These are phyloP conservation scores for Knoxia roxburghii DNA, from an alignment of 257 asterid genomes.

Conservation along the genomic window DNA sequence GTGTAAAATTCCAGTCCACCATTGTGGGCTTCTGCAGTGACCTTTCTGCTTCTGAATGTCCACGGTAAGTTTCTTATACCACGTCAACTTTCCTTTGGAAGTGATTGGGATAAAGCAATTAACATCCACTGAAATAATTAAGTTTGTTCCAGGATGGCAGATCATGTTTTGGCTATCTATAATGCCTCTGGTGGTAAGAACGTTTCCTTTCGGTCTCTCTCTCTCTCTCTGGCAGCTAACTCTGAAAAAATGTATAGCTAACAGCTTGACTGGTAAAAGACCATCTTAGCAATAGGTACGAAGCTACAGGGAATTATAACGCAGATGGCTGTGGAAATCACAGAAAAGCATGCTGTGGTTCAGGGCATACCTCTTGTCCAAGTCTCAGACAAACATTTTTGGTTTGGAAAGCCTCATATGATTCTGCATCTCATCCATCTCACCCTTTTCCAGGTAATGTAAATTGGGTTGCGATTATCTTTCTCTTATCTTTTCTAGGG, in stretches of 20 bases:
- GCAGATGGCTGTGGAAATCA: conserved; percentile 89
- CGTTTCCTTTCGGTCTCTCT: background rate
- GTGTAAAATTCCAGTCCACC: conserved; percentile 43
- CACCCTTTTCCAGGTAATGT: conserved; percentile 74
- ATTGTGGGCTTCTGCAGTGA: conserved; percentile 65
- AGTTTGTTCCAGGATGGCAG: conserved; percentile 54
- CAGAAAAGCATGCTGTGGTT: conserved; percentile 88
- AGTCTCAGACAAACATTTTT: conserved; percentile 83
- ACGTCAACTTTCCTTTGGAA: background rate
- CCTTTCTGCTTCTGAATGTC: conserved; percentile 71
- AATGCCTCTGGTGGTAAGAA: conserved; percentile 57
- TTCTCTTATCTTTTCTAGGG: background rate
- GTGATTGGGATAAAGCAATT: background rate
- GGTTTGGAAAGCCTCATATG: conserved; percentile 68
- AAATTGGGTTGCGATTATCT: background rate
- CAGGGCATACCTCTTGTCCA: conserved; percentile 97
- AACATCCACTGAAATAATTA: background rate
- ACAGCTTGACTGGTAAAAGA: conserved; percentile 46
- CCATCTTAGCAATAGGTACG: conserved; percentile 80
- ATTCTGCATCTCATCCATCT: conserved; percentile 73
- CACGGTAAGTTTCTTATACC: conserved; percentile 32
- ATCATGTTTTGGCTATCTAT: conserved; percentile 58
- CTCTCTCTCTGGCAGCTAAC: too few species aligned
- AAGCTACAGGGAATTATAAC: conserved; percentile 91
- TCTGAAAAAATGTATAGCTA: conserved; percentile 23